These are phyloP conservation scores for Yamadazyma membranifaciens DNA, from an alignment of 1,139 yeast genomes.

Conservation along the genomic window DNA sequence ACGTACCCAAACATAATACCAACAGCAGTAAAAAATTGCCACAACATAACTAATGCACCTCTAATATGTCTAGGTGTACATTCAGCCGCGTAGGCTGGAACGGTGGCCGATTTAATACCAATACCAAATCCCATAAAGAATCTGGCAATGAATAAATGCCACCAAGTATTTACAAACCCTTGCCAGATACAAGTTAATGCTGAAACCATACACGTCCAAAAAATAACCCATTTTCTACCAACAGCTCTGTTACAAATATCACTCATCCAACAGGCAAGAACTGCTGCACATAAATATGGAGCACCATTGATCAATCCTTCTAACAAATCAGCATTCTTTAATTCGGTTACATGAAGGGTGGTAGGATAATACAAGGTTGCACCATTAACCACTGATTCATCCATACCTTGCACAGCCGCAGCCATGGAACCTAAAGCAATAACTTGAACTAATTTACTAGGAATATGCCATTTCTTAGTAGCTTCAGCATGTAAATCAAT, in stretches of 20 bases:
- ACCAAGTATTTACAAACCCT: slow-evolving; percentile 72
- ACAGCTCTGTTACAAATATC: slow-evolving; percentile 62
- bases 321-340: slow-evolving; percentile 60
- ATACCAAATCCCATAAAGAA: slow-evolving; percentile 73
- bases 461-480: slow-evolving; percentile 67
- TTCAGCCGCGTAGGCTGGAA: slow-evolving; percentile 80
- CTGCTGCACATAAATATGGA: slow-evolving; percentile 75
- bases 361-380: slow-evolving; percentile 71
- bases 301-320: slow-evolving; percentile 78
- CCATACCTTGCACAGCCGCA: slow-evolving; percentile 94
- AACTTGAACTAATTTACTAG: slow-evolving; percentile 57
- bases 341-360: slow-evolving; percentile 46
- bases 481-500: slow-evolving; percentile 51
- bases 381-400: slow-evolving; percentile 83
- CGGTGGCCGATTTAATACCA: slow-evolving; percentile 79
- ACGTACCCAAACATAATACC: slow-evolving; percentile 84
- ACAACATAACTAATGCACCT: slow-evolving; percentile 81
- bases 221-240: slow-evolving; percentile 76
- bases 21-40: slow-evolving; percentile 88
- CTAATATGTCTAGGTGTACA: slow-evolving; percentile 74
- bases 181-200: slow-evolving; percentile 74
- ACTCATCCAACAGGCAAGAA: slow-evolving; percentile 69
- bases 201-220: slow-evolving; percentile 64
- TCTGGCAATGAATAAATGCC: slow-evolving; percentile 71
- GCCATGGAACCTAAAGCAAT: slow-evolving; percentile 80